Percentiles rank a stretch among this genome's conserved stretches.
Evolutionary conservation across 2,329 filamentous ascomycete species (phyloP).

Genomic region (Aureobasidium zeae): DNA sequence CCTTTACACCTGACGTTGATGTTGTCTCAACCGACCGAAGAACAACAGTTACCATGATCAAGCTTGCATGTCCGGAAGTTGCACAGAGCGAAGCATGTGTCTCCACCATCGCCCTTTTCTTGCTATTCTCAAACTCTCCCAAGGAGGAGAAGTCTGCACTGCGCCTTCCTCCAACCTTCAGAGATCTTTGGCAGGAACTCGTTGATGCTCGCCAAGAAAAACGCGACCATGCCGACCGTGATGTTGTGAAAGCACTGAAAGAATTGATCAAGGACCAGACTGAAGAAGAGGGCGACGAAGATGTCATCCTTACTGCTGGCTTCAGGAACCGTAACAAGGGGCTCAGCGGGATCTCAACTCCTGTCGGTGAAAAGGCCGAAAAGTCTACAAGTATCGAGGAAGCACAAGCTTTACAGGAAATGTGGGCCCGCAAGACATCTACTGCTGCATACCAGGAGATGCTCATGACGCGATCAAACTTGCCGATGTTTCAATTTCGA

Average conservation of each 20-base stretch:
- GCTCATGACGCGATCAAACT: slow-evolving; percentile 64
- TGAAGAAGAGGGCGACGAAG: slow-evolving; percentile 43
- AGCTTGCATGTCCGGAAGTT: slow-evolving; percentile 61
- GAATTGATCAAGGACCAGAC: slow-evolving; percentile 58
- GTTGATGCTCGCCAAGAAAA: slow-evolving; percentile 59
- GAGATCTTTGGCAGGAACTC: slow-evolving; percentile 77
- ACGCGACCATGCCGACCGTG: slow-evolving; percentile 61
- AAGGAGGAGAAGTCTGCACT: slow-evolving; percentile 82
- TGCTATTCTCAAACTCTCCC: slow-evolving; percentile 63
- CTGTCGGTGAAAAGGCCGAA: slow-evolving; percentile 19
- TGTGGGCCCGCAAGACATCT: slow-evolving; percentile 45
- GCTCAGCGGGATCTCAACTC: slow-evolving; percentile 27
- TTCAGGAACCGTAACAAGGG: slow-evolving; percentile 47
- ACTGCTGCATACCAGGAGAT: slow-evolving; percentile 61
- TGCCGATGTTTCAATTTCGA: slow-evolving; percentile 85
- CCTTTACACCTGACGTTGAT: slow-evolving; percentile 35
- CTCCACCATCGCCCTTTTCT: slow-evolving; percentile 72
- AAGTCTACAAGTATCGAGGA: slow-evolving; percentile 1
- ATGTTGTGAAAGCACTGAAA: slow-evolving; percentile 57
- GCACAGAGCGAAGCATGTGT: slow-evolving; percentile 83
- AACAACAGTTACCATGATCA: slow-evolving; percentile 62
- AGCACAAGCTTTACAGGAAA: slow-evolving; percentile 30
- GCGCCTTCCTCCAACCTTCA: slow-evolving; percentile 69
- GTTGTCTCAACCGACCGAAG: slow-evolving; percentile 37
- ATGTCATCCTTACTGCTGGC: slow-evolving; percentile 63